phyloP scores from a whole-genome alignment of 768 basidiomycete species.

The Sporobolomyces pararoseus region DNA sequence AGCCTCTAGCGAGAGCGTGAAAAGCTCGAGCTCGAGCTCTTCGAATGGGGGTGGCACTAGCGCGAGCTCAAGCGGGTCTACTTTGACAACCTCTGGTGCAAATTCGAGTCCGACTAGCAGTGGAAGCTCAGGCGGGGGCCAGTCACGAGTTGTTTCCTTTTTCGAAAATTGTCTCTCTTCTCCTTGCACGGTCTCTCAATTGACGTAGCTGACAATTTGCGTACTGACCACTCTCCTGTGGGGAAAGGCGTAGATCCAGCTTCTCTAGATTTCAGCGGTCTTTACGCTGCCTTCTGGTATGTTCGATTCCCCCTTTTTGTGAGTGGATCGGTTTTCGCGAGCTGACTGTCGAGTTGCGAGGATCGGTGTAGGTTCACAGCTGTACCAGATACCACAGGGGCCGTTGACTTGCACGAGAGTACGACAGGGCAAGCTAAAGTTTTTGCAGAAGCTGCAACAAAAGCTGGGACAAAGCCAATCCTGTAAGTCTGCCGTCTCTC shows the following conservation, averaged over 20 bases:
- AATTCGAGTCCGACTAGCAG: not conserved
- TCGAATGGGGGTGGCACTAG: too few species aligned
- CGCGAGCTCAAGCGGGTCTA: not conserved
- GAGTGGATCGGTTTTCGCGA: too few species aligned
- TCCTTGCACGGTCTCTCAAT: too few species aligned
- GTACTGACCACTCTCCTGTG: not conserved
- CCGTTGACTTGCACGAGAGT: not conserved
- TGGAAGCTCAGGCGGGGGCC: slow-evolving; percentile 4
- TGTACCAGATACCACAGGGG: not conserved
- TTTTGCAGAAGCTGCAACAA: slow-evolving; percentile 7
- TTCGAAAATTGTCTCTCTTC: slow-evolving; percentile 33
- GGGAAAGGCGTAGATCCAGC: not conserved
- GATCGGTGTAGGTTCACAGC: slow-evolving; percentile 1
- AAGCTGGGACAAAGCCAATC: slow-evolving; percentile 15
- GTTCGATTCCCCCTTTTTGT: too few species aligned
- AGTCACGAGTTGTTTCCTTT: slow-evolving; percentile 4
- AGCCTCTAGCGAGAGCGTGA: too few species aligned
- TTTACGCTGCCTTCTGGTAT: slow-evolving; percentile 6
- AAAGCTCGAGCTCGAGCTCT: too few species aligned
- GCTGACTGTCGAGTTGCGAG: too few species aligned
- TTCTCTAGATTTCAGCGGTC: not conserved
- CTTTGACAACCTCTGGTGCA: too few species aligned
- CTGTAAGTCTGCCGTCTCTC: not conserved
- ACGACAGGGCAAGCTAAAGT: slow-evolving; percentile 2
- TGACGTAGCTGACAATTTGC: too few species aligned